Base-by-base conservation (phyloP, 345 rosid genomes). In the Crucihimalaya himalaica region DNA sequence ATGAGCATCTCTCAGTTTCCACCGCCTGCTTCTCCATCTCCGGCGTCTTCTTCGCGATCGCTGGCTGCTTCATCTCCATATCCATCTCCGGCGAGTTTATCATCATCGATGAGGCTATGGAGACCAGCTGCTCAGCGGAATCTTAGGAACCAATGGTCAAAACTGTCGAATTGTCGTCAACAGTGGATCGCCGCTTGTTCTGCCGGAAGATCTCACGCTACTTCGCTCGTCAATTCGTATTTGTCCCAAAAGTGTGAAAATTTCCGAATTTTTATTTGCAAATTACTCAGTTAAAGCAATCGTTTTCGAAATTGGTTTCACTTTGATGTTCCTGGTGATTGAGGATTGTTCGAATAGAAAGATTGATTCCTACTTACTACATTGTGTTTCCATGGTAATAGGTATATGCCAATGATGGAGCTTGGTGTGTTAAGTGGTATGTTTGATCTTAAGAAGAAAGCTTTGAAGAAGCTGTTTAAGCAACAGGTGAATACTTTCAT, bases 81-180 rank as follows among this genome's bases (percentile, higher is more conserved):
- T 72, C 27, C 31, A 5, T 52, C 69, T 75, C 66, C 81, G 40
- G 77, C 84, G 37, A 81, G 68, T 63, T 74, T 79, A 6, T 55
- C 89, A 8, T 84, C 88, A 0, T 79, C 76, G 58, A 59, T 77
- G 57, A 85, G 97, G 76, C 86, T 88, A 20, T 95, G 97, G 99
- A 88, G 88, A 71, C 91, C 96, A 51, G 84, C 93, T 48, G 92
- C 99, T 19, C 97, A 89, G 82, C 79, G 96, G 8, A 92, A 92
- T 72, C 74, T 95, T 45, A 83, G 97, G 74, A 91, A 95, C 66
- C 97, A 92, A 34, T 95, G 99, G 99, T 86, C 97, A 46, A 88
- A 84, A 63, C 53, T 95, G 63, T 81, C 86, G 4, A 81, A 84
- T 13, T 77, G 13, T 61, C 81, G 86, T 61, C 81, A 87, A 51